Percentiles rank a stretch among this genome's conserved stretches.
phyloP scores from a whole-genome alignment of 2,329 filamentous ascomycete species.

The Colletotrichum tabaci region DNA sequence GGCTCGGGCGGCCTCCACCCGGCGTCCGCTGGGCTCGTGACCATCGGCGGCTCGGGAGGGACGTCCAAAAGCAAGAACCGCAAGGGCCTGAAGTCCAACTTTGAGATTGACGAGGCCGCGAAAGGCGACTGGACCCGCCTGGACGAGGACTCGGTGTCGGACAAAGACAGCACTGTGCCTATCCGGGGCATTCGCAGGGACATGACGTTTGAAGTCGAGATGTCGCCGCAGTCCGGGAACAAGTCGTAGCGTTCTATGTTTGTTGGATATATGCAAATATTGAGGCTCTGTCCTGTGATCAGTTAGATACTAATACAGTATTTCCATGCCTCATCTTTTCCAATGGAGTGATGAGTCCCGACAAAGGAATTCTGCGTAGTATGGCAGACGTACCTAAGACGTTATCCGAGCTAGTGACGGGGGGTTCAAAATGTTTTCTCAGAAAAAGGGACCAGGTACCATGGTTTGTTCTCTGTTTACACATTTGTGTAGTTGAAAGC shows the following conservation, averaged over 20 bases:
- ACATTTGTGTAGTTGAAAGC: too few species aligned
- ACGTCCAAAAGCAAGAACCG: constrained; percentile 31
- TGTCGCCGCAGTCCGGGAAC: not conserved
- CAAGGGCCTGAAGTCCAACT: constrained; percentile 36
- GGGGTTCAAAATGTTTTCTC: too few species aligned
- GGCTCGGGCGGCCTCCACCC: constrained; percentile 13
- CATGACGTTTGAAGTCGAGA: constrained; percentile 30
- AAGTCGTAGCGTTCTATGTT: not conserved
- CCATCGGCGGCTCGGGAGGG: constrained; percentile 39
- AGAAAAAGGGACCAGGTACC: too few species aligned
- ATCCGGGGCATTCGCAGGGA: constrained; percentile 40
- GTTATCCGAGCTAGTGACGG: too few species aligned
- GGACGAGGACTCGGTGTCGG: constrained; percentile 38
- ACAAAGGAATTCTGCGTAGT: too few species aligned
- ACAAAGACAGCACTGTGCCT: constrained; percentile 42
- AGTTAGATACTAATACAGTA: not conserved
- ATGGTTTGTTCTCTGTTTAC: too few species aligned
- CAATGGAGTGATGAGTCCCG: too few species aligned
- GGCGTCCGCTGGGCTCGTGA: constrained; percentile 33
- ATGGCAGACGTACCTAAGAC: too few species aligned
- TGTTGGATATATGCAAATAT: not conserved
- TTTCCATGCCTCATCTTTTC: too few species aligned
- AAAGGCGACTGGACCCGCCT: constrained; percentile 42
- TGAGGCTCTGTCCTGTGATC: not conserved
- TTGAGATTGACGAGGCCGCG: constrained; percentile 25